Conservation (phyloP, 2,329 filamentous ascomycete genomes). For the Venturia effusa region DNA sequence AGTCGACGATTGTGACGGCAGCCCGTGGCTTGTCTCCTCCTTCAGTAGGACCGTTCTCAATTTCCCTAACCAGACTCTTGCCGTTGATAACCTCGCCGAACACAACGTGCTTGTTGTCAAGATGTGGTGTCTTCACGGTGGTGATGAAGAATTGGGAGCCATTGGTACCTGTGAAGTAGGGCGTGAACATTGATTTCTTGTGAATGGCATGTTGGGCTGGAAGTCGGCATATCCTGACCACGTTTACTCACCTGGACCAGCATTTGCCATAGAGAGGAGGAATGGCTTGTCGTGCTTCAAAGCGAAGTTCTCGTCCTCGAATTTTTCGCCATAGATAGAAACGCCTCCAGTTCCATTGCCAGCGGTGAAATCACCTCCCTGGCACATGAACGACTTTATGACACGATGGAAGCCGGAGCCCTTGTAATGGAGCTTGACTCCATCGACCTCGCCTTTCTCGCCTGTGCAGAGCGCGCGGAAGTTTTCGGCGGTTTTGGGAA, state of each 20-base stretch:
- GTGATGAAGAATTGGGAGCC: slow-evolving; percentile 98
- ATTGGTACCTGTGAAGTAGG: slow-evolving; percentile 65
- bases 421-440: slow-evolving; percentile 88
- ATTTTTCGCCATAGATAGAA: slow-evolving; percentile 95
- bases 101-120: slow-evolving; percentile 94
- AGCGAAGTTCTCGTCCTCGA: slow-evolving; percentile 92
- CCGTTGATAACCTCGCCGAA: slow-evolving; percentile 91
- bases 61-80: slow-evolving; percentile 79
- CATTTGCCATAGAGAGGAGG: slow-evolving; percentile 95
- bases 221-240: too few relatives aligned
- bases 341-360: slow-evolving; percentile 94
- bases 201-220: neutral
- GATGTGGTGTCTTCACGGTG: slow-evolving; percentile 85
- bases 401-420: slow-evolving; percentile 86
- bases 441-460: slow-evolving; percentile 74
- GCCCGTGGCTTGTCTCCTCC: slow-evolving; percentile 65
- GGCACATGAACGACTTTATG: slow-evolving; percentile 98
- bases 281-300: slow-evolving; percentile 88
- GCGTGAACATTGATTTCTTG: neutral
- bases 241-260: slow-evolving; percentile 63
- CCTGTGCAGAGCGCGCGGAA: slow-evolving; percentile 91
- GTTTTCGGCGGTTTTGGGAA: slow-evolving; percentile 93
- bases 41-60: slow-evolving; percentile 73
- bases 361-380: slow-evolving; percentile 92
- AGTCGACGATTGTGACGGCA: slow-evolving; percentile 59